Percentiles rank a stretch among this genome's conserved stretches.
phyloP scores from a whole-genome alignment of 1,284 basidiomycete genomes.

The Thecaphora thlaspeos region DNA sequence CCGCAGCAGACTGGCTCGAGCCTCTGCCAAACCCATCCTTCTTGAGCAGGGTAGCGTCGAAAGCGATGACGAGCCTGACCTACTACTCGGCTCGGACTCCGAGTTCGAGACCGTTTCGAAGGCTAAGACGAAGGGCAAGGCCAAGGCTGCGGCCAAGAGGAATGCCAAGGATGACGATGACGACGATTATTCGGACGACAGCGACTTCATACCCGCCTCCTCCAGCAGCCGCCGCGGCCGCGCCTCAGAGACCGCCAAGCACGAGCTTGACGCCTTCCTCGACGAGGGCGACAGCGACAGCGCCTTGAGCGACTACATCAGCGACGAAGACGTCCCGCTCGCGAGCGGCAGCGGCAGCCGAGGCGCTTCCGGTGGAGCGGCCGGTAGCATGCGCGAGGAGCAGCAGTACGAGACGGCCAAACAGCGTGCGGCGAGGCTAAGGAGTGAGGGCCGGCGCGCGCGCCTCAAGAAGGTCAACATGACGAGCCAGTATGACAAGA shows the following conservation, averaged over 20 bases:
- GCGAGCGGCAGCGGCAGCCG: not conserved
- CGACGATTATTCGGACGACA: no score
- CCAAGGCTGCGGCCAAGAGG: no score
- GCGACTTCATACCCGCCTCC: no score
- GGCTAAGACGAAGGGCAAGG: no score
- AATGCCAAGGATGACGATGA: no score
- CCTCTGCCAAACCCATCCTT: no score
- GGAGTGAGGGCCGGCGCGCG: conserved; percentile 26
- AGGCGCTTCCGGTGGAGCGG: not conserved
- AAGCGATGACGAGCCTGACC: no score
- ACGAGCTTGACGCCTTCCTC: not conserved
- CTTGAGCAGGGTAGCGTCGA: no score
- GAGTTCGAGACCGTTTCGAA: no score
- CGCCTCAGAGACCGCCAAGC: not conserved
- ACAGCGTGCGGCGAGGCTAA: conserved; percentile 35
- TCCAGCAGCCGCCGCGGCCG: not conserved
- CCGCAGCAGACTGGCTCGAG: no score
- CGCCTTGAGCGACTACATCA: conserved; percentile 1
- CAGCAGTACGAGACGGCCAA: conserved; percentile 46
- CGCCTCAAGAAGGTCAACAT: conserved; percentile 26
- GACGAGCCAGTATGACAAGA: conserved; percentile 27
- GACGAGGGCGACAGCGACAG: not conserved
- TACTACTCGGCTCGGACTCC: no score
- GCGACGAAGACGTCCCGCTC: conserved; percentile 16
- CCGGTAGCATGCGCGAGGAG: conserved; percentile 18